Evolutionary conservation across 768 basidiomycete genomes (phyloP), one percentile per base, ranked within the genome.

Genomic region (Amanita pallidorosea): DNA sequence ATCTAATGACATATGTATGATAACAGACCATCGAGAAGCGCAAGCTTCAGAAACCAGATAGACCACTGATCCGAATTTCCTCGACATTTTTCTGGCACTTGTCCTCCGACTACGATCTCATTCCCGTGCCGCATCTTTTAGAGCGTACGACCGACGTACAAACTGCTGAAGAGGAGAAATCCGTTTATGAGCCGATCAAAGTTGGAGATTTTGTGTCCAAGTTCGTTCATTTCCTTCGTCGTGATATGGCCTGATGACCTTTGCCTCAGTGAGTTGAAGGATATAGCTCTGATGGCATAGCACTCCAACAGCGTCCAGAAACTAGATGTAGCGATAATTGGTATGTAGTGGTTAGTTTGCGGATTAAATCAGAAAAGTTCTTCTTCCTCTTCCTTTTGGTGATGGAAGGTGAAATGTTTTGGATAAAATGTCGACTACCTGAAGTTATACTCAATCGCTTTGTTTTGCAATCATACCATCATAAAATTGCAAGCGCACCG

Each of bases 31-130:
- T 93, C 45, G 74, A 79, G 49, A 67, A 70, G 47, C 76, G 86
- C 37, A 83, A 74, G 57, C 55, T 57, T 9, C 70, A 76, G 53
- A 71, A 68, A 53, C 82, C 90, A 2, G 74, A 79, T 49, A 81
- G 94, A n/a, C 94, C 94, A 11, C 70, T 86, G 33, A 89, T 94
- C 56, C 84, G 94, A n/a, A 93, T 98, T 56, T 94, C 92, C 2
- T 94, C 90, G 2, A 97, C 93, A 0, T 93, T 94, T 66, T 96
- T 96, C 72, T 95, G 88, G 87, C 91, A 93, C 60, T 74, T 96
- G 11, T 88, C 82, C 0, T 91, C 92, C 1, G 88, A 93, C 63
- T 80, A 78, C 52, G 81, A 88, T 47, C 74, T 93, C n/a, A 69
- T 65, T 7, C 81, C 88, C 2, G 76, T 91, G 2, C 74, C 79